Conservation (phyloP, 1,284 basidiomycete genomes). For the Tilletiaria anomala region DNA sequence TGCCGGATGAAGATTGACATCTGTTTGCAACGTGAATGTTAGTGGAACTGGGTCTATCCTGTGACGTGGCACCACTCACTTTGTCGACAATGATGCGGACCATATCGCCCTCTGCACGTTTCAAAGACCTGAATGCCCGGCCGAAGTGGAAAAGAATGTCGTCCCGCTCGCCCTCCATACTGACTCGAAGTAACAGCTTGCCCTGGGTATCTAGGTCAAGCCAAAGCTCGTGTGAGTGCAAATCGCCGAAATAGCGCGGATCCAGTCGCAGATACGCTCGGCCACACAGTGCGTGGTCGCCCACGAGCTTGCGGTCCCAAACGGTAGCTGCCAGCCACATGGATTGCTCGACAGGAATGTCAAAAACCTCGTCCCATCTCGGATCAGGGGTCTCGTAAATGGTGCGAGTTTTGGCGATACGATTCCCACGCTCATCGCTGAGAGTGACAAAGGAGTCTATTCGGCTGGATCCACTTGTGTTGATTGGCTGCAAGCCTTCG, state of each 20-base stretch:
- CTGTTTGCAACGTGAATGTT: constrained; percentile 46
- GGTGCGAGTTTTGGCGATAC: constrained; percentile 85
- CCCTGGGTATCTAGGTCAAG: constrained; percentile 75
- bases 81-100: constrained; percentile 92
- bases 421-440: constrained; percentile 71
- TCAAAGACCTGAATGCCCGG: constrained; percentile 80
- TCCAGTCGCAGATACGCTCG: constrained; percentile 84
- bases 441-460: constrained; percentile 82
- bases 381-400: constrained; percentile 82
- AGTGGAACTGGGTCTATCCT: neutral
- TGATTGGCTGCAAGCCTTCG: constrained; percentile 14
- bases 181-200: constrained; percentile 63
- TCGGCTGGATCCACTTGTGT: neutral
- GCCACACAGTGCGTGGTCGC: constrained; percentile 60
- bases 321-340: constrained; percentile 94
- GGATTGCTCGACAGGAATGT: constrained; percentile 63
- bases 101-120: constrained; percentile 91
- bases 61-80: constrained; percentile 43
- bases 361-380: constrained; percentile 94
- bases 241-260: constrained; percentile 72
- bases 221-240: constrained; percentile 80
- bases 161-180: constrained; percentile 97
- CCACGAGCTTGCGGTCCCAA: constrained; percentile 67
- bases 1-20: constrained; percentile 89
- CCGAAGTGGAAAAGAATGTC: constrained; percentile 98